phyloP scores from a whole-genome alignment of 441 rosid species.

The Hura crepitans region DNA sequence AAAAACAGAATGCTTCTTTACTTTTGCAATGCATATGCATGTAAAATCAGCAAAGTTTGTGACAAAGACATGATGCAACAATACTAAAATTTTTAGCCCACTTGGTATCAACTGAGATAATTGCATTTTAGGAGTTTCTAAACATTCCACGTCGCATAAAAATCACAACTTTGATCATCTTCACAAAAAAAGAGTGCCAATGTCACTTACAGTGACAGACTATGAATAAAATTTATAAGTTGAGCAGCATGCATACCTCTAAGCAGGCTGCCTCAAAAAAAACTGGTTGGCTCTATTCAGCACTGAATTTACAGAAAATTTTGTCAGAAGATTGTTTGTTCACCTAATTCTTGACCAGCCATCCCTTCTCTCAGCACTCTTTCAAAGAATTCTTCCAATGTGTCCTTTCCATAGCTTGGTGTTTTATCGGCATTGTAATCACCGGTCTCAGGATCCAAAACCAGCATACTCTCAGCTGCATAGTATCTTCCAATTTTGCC shows the following conservation, averaged over 20 bases:
- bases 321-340: conserved; percentile 54
- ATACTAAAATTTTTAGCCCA: no score
- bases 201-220: neutral
- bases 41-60: no score
- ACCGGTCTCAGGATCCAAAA: conserved; percentile 53
- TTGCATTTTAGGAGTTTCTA: neutral
- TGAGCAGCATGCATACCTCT: conserved; percentile 7
- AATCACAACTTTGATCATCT: neutral
- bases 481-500: conserved; percentile 93
- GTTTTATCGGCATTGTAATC: conserved; percentile 78
- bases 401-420: conserved; percentile 80
- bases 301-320: neutral
- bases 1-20: no score
- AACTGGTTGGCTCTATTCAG: conserved; percentile 11
- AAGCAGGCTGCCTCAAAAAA: conserved; percentile 20
- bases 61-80: no score
- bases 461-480: conserved; percentile 90
- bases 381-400: conserved; percentile 71
- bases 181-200: conserved; percentile 9
- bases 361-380: conserved; percentile 79
- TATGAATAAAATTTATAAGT: neutral
- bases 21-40: no score
- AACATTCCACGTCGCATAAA: neutral
- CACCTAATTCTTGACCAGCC: conserved; percentile 93
- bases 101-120: no score